Percentiles rank a stretch among this genome's conserved stretches.
Conservation (phyloP, 495 filamentous ascomycete genomes). For the Aspergillus hancockii region DNA sequence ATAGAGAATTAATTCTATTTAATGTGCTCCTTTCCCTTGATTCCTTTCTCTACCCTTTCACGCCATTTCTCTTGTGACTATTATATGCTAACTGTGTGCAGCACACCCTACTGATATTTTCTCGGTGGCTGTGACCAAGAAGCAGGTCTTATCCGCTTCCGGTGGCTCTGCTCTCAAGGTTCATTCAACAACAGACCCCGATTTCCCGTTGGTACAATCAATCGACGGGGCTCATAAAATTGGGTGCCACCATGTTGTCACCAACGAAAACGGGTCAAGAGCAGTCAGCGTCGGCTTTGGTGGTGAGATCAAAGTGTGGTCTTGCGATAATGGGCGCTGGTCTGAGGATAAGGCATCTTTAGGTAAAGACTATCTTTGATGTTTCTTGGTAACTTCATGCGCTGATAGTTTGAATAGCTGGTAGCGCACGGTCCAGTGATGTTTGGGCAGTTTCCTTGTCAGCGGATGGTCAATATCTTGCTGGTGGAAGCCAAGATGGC, state of each 20-base stretch:
- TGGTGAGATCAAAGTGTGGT: slow-evolving; percentile 83
- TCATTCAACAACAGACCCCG: slow-evolving; percentile 66
- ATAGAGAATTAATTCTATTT: neutral
- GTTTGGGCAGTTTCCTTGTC: slow-evolving; percentile 87
- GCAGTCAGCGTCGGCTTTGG: slow-evolving; percentile 85
- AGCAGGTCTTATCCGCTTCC: slow-evolving; percentile 74
- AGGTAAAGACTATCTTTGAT: slow-evolving; percentile 34
- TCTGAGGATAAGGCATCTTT: slow-evolving; percentile 49
- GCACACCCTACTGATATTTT: slow-evolving; percentile 90
- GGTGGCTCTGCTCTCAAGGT: slow-evolving; percentile 79
- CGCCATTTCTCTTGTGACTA: neutral
- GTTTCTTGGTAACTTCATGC: slow-evolving; percentile 20
- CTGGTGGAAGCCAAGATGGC: slow-evolving; percentile 79
- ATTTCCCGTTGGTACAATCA: slow-evolving; percentile 75
- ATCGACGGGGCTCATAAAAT: slow-evolving; percentile 75
- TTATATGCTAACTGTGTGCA: slow-evolving; percentile 28
- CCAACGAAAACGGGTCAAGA: slow-evolving; percentile 63
- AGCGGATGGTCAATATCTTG: slow-evolving; percentile 77
- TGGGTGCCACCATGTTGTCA: slow-evolving; percentile 84
- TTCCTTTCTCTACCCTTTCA: neutral
- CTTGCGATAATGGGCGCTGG: slow-evolving; percentile 53
- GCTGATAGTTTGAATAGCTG: slow-evolving; percentile 10
- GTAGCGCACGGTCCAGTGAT: slow-evolving; percentile 56
- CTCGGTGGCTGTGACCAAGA: slow-evolving; percentile 78
- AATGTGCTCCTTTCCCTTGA: neutral